phyloP scores from a whole-genome alignment of 2,329 filamentous ascomycete genomes.

The Alternaria solani region DNA sequence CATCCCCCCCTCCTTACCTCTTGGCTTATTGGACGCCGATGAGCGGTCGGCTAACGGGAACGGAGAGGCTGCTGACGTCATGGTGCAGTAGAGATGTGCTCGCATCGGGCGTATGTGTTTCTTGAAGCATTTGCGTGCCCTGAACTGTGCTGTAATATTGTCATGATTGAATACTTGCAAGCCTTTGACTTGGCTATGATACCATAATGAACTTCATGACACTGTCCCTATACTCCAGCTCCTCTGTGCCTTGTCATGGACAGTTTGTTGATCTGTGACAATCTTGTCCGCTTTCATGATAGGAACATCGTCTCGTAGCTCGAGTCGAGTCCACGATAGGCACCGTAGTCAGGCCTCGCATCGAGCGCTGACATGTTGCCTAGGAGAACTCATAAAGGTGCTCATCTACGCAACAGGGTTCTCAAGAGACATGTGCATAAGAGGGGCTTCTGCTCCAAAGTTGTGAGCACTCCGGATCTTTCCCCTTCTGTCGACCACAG shows the following conservation, averaged over 20 bases:
- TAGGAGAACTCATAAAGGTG: constrained; percentile 8
- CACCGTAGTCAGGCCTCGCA: neutral
- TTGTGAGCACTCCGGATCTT: neutral
- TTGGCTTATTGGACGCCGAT: constrained; percentile 53
- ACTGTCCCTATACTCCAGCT: neutral
- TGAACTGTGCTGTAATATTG: neutral
- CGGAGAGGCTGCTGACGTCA: constrained; percentile 47
- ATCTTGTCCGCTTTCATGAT: neutral
- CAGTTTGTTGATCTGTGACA: neutral
- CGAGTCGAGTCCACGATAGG: neutral
- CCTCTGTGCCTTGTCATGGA: neutral
- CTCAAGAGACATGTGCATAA: constrained; percentile 13
- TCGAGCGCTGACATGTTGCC: neutral
- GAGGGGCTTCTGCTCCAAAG: neutral
- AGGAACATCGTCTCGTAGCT: neutral
- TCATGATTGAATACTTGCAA: neutral
- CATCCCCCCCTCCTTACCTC: constrained; percentile 51
- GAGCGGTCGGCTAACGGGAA: constrained; percentile 34
- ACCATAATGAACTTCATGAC: constrained; percentile 2
- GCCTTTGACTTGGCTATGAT: neutral
- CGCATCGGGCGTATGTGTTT: neutral
- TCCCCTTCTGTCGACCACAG: neutral
- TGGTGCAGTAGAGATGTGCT: constrained; percentile 37
- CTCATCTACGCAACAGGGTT: constrained; percentile 19
- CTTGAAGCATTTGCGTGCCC: neutral